Evolutionary conservation across 2,329 filamentous ascomycete genomes (phyloP), one percentile per base, ranked within the genome.

Genomic region (Fusarium burgessii): DNA sequence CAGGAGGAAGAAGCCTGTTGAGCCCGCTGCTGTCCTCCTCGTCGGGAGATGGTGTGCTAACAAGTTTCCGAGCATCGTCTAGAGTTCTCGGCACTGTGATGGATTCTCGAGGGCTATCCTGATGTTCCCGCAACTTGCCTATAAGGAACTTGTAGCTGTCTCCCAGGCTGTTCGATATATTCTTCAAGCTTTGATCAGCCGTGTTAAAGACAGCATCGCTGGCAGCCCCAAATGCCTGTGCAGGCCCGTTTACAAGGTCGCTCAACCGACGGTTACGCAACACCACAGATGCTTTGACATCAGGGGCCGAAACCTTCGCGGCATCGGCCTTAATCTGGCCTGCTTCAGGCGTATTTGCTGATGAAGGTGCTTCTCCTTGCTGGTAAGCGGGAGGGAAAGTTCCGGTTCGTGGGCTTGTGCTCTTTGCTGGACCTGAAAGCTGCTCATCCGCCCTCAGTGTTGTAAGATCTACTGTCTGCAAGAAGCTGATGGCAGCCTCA

Each of bases 121-220:
- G 82, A 74, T 90, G 86, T 79, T 97, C 94, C 68, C 92, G 93
- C 23, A 98, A 85, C 73, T 94, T 93, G 18, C 95, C 95, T 58
- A 99, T 90, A 27, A 99, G 84, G 78, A 98, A 97, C 66, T 94
- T 96, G 82, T 98, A 97, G 78, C 94, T 98, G 76, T 93, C 94
- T 65, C 95, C 95, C 7, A 98, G 84, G 50, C 94, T 97, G 77
- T 88, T 95, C 68, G 95, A 93, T 72, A 99, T 97, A 38, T 91
- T 97, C 78, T 98, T 97, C 70, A 98, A 86, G 2, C 95, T 89
- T 78, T 97, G 94, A 77, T 99, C 96, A 14, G 96, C 96, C 1
- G 94, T 95, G 73, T 88, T 94, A 65, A 97, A 88, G 29, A 97
- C 90, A 4, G 93, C 92, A 78, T 97, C 95, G 66, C 93, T 93